Conservation (phyloP, 805 yeast genomes). For the Brettanomyces sp. region DNA sequence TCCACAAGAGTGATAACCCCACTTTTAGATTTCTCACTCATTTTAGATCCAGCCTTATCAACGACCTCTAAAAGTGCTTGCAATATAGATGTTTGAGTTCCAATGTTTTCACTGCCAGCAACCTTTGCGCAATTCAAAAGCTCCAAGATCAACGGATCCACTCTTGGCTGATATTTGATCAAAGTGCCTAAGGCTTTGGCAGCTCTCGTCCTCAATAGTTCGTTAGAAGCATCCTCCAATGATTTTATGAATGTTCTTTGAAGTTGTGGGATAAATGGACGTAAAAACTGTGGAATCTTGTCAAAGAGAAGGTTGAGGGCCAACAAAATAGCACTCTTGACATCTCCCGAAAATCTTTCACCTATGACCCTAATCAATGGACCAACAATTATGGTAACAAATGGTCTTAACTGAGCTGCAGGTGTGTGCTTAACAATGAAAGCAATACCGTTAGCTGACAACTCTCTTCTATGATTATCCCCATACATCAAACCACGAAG, state of each 20-base stretch:
- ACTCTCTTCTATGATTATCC: conserved; percentile 69
- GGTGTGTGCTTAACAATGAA: conserved; percentile 81
- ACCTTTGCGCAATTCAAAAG: conserved; percentile 65
- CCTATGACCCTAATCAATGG: conserved; percentile 97
- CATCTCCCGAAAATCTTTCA: conserved; percentile 83
- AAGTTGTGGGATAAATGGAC: conserved; percentile 94
- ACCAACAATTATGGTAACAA: conserved; percentile 90
- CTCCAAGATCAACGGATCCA: conserved; percentile 86
- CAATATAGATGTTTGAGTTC: conserved; percentile 78
- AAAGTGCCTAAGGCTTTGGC: conserved; percentile 84
- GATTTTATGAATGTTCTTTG: conserved; percentile 96
- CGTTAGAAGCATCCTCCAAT: conserved; percentile 68
- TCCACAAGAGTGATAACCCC: conserved; percentile 67
- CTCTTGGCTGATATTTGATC: conserved; percentile 83
- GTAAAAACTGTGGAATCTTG: conserved; percentile 81
- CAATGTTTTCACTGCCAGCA: conserved; percentile 38
- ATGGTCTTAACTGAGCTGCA: conserved; percentile 70
- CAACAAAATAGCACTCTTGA: conserved; percentile 85
- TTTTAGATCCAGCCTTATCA: conserved; percentile 63
- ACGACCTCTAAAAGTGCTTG: conserved; percentile 80
- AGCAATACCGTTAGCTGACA: conserved; percentile 82
- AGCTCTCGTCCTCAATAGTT: conserved; percentile 68
- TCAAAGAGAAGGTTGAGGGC: conserved; percentile 72
- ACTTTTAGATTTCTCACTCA: conserved; percentile 65
- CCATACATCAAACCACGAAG: conserved; percentile 96